Base-by-base conservation (phyloP, 164 flowering plant species). In the Berberis vulgaris region DNA sequence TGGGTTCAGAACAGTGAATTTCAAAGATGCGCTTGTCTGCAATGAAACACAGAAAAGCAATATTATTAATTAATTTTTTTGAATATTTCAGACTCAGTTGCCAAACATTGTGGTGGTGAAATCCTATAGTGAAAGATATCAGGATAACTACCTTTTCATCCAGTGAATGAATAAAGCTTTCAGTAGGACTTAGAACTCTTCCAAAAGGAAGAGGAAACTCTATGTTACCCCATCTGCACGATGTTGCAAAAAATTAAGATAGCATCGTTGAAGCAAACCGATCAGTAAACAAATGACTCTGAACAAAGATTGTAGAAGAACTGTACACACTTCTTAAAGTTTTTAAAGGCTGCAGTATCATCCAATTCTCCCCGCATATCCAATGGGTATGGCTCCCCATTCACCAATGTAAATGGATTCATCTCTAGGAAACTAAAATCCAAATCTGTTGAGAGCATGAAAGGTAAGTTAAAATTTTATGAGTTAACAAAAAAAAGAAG, bases 301-400 rank as follows among this genome's bases (percentile, higher is more conserved):
- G 57, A 7, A 13, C 26, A 26, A 26, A 0, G 26, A 4, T 12
- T n/a, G 39, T 47, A 9, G 67, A 43, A 45, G 67, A 57, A 2
- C 45, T 10, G 49, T 59, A 42, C 40, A 45, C 87, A 94, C 99
- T 87, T 94, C 68, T 88, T 88, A 78, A 94, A 94, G 81, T 94
- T 94, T 79, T 94, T 94, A 78, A 94, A 94, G 49, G 97, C 77
- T 74, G 99, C 97, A 76, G 99, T 91, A 64, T 94, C 99, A 72
- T 94, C 99, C 62, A 94, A 81, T 75, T 94, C 99, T 71, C 97
- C 99, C 70, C 99, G 86, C 99, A 94, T 94, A 67, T 94, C 99
- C 78, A 94, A 72, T 40, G 99, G 99, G 82, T 91, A 94, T 41
- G 99, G 99, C 83, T 91, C 82, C 65, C 96, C 96, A 65, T 94